Conservation (phyloP, 495 filamentous ascomycete species). For the Trichoderma virens region DNA sequence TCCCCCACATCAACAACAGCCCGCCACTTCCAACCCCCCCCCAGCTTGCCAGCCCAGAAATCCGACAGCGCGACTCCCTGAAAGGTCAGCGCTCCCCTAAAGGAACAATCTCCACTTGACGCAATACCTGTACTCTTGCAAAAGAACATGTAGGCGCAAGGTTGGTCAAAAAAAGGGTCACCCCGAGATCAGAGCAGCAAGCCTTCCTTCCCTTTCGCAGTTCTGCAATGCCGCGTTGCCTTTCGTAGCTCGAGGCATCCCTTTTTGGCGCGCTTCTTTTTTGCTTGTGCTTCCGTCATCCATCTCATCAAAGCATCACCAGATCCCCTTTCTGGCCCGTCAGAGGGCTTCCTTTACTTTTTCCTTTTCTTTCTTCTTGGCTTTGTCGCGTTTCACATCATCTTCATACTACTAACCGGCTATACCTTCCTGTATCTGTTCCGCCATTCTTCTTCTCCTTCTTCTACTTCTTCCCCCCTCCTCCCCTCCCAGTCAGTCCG, state of each 20-base stretch:
- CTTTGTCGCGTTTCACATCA: background rate
- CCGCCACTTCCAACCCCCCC: no score
- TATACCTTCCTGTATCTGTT: background rate
- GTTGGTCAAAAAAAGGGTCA: background rate
- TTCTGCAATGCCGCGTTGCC: background rate
- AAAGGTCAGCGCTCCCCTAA: background rate
- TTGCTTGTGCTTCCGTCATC: background rate
- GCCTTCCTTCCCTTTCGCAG: background rate
- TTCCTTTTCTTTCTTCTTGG: background rate
- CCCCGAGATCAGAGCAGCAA: background rate
- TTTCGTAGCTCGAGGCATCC: background rate
- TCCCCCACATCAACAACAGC: constrained; percentile 5
- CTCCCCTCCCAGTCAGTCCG: no score
- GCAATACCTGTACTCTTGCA: background rate
- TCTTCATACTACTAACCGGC: background rate
- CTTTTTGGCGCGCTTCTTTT: background rate
- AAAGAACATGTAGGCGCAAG: background rate
- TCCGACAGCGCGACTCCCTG: no score
- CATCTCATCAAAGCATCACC: background rate
- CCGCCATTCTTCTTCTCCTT: background rate
- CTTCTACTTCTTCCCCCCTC: background rate
- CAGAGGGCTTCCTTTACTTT: background rate
- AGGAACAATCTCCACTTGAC: background rate
- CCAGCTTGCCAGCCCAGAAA: no score
- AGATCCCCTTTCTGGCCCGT: background rate